Conservation (phyloP, 208 protist genomes). For the Crithidia thermophila region DNA sequence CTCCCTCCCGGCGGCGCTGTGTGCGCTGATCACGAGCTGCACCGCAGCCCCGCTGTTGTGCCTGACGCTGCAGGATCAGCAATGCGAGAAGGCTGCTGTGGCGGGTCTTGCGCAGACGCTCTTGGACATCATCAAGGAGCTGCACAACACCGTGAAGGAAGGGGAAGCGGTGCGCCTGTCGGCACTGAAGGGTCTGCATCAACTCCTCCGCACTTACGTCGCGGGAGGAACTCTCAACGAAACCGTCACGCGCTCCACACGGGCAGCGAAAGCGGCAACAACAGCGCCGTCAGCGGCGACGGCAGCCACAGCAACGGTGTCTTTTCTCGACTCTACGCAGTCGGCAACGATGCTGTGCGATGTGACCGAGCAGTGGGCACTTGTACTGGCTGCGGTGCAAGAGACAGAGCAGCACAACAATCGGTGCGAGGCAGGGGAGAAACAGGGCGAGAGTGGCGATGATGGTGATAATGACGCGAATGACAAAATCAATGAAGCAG, state of each 20-base stretch:
- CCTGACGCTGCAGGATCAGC: constrained; percentile 23
- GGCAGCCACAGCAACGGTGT: background rate
- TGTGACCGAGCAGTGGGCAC: constrained; percentile 19
- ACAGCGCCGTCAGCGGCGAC: background rate
- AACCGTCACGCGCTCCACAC: background rate
- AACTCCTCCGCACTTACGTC: constrained; percentile 22
- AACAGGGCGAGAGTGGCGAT: background rate
- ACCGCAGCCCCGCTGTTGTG: constrained; percentile 20
- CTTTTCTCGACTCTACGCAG: background rate
- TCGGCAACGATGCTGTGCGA: constrained; percentile 9
- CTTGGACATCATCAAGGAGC: constrained; percentile 4
- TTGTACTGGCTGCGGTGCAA: background rate
- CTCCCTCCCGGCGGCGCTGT: constrained; percentile 16
- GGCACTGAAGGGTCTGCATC: constrained; percentile 18
- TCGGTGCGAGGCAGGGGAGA: too few species aligned
- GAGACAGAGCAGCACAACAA: background rate
- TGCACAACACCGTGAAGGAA: background rate
- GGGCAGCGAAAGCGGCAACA: background rate
- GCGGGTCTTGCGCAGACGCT: constrained; percentile 12
- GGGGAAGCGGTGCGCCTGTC: constrained; percentile 7
- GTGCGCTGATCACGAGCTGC: constrained; percentile 25
- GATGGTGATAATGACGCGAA: background rate
- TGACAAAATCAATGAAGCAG: background rate
- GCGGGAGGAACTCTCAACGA: background rate
- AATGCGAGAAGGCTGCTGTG: constrained; percentile 13